A percentile compares a stretch with the other conserved stretches of the same genome.
Conservation (phyloP, 1,284 basidiomycete genomes). For the Sutorius eximius region DNA sequence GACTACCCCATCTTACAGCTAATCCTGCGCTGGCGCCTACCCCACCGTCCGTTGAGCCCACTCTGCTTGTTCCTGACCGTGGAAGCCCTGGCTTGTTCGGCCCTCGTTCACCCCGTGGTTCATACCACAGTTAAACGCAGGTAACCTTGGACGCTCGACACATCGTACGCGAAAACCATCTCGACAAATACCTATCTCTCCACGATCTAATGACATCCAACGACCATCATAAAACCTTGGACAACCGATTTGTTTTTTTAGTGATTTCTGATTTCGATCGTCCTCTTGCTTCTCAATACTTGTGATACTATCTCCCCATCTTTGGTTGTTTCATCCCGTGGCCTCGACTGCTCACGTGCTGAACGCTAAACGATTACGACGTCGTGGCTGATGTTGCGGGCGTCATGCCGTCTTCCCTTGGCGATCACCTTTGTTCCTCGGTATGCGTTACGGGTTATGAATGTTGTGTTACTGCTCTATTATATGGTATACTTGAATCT, state of each 20-base stretch:
- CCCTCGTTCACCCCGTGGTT: slow-evolving; percentile 53
- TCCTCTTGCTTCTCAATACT: slow-evolving; percentile 23
- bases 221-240: slow-evolving; percentile 20
- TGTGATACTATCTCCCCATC: background rate
- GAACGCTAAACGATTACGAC: background rate
- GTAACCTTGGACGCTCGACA: background rate
- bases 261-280: slow-evolving; percentile 15
- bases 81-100: slow-evolving; percentile 65
- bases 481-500: slow-evolving; percentile 26
- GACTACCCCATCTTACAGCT: slow-evolving; percentile 37
- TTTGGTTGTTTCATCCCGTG: background rate
- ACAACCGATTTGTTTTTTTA: slow-evolving; percentile 4
- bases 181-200: background rate
- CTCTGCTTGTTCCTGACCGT: slow-evolving; percentile 53
- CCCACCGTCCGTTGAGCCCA: slow-evolving; percentile 50
- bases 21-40: slow-evolving; percentile 49
- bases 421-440: background rate
- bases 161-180: background rate
- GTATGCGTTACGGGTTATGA: background rate
- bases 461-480: slow-evolving; percentile 1
- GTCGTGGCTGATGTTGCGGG: background rate
- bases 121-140: slow-evolving; percentile 24
- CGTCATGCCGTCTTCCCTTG: background rate
- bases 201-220: slow-evolving; percentile 15
- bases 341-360: background rate